Evolutionary conservation across 2,329 filamentous ascomycete genomes (phyloP), one percentile per base, ranked within the genome.

Genomic region (Tolypocladium capitatum): DNA sequence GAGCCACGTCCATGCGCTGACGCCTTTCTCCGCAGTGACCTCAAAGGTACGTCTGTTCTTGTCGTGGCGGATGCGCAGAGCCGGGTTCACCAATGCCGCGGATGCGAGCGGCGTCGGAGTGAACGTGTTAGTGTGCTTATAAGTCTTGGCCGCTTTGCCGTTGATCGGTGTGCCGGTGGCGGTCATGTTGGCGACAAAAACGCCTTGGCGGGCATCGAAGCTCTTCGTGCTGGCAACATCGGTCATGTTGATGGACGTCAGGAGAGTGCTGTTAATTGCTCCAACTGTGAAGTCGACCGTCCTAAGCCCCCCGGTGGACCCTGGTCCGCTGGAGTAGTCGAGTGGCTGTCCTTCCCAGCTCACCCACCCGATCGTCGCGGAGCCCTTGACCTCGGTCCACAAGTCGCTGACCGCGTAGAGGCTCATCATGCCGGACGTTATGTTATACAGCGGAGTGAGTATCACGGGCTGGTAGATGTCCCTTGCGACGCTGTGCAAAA

Each of bases 401-500:
- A 45, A 41, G 30, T 52, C 51, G 33, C 47, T 48, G 20, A 52
- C 44, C 2, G 48, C 51, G 20, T 49, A 81, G 2, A 78, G 61
- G 5, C 70, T 66, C 16, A 82, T 60, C 20, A 69, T 58, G 1
- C 72, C 72, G 0, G 69, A 74, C 0, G 66, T 68, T 20, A 65
- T 59, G 52, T 81, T 72, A 63, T 68, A 77, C 52, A 75, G 74
- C 0, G 76, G 72, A 1, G 76, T 71, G n/a, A 81, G 68, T 49
- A 83, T 77, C n/a, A 81, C 63, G 1, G 69, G 68, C 46, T 75
- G 60, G 53, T 78, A 83, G 24, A 77, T 71, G 48, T 81, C 75
- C 49, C 73, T 74, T 3, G 73, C 71, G 1, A 70, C 64, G 48
- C 81, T 77, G 49, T 81, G 78, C 18, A 82, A 60, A 0, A 80